phyloP scores from a whole-genome alignment of 2,329 filamentous ascomycete species.

The Fusarium torulosum region DNA sequence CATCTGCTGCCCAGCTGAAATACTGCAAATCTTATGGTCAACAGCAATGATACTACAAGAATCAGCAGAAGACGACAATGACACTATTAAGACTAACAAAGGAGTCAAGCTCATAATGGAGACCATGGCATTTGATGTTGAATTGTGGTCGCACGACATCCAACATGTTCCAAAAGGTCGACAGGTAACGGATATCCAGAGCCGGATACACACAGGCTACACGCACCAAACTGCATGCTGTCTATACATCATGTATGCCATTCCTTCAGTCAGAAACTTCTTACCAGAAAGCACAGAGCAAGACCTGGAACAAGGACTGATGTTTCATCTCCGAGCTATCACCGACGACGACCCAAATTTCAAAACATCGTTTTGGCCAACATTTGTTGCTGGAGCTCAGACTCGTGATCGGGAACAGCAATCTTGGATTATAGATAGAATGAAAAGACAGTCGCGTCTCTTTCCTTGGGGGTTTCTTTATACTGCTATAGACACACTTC shows the following conservation, averaged over 20 bases:
- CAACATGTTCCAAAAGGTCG: conserved; percentile 9
- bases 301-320: neutral
- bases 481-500: conserved; percentile 18
- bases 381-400: conserved; percentile 19
- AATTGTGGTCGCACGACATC: conserved; percentile 10
- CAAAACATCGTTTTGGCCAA: conserved; percentile 28
- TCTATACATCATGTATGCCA: conserved; percentile 15
- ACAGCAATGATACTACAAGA: conserved; percentile 8
- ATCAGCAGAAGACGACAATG: neutral
- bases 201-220: conserved; percentile 16
- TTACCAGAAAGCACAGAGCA: neutral
- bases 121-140: conserved; percentile 15
- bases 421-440: conserved; percentile 12
- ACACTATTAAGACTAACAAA: neutral
- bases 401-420: neutral
- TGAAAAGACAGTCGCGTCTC: conserved; percentile 1
- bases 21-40: conserved; percentile 7
- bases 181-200: conserved; percentile 13
- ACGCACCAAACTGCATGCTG: conserved; percentile 19
- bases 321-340: neutral
- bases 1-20: conserved; percentile 20
- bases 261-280: neutral
- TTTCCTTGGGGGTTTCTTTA: conserved; percentile 22
- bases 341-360: conserved; percentile 19
- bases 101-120: conserved; percentile 4